Conservation (phyloP, 78 protist species). For the Dictyostelium purpureum region DNA sequence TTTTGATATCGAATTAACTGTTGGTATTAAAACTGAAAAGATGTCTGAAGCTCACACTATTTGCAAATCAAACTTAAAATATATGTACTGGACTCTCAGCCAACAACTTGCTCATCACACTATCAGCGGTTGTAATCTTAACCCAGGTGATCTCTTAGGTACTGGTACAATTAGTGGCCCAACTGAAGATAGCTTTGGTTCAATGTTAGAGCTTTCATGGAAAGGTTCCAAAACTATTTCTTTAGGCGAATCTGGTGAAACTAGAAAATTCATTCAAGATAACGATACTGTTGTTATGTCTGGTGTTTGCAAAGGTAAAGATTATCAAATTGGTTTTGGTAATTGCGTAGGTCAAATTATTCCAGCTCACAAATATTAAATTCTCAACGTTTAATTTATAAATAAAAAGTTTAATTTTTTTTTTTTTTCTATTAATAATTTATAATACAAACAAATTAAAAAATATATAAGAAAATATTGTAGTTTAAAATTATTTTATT, state of each 20-base stretch:
- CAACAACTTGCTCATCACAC: constrained; percentile 96
- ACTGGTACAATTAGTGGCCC: constrained; percentile 97
- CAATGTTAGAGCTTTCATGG: constrained; percentile 93
- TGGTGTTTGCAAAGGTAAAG: constrained; percentile 88
- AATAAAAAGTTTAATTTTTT: no score
- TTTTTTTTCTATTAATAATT: no score
- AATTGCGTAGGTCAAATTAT: constrained; percentile 58
- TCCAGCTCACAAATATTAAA: constrained; percentile 68
- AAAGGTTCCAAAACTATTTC: constrained; percentile 80
- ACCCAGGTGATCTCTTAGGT: constrained; percentile 93
- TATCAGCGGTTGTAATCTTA: constrained; percentile 91
- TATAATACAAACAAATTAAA: background rate
- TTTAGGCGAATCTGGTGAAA: constrained; percentile 66
- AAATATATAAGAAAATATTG: background rate
- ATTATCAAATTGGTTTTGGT: constrained; percentile 94
- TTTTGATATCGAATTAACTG: constrained; percentile 79
- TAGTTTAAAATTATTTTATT: no score
- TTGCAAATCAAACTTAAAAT: constrained; percentile 68
- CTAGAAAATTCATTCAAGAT: constrained; percentile 88
- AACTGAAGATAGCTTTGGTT: constrained; percentile 85
- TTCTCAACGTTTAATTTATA: no score
- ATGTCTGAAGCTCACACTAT: constrained; percentile 26
- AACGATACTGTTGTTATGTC: constrained; percentile 87
- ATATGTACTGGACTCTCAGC: constrained; percentile 93
- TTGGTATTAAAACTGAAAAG: constrained; percentile 18